phyloP scores from a whole-genome alignment of 1,284 basidiomycete genomes.

The Ustilago vetiveriae region DNA sequence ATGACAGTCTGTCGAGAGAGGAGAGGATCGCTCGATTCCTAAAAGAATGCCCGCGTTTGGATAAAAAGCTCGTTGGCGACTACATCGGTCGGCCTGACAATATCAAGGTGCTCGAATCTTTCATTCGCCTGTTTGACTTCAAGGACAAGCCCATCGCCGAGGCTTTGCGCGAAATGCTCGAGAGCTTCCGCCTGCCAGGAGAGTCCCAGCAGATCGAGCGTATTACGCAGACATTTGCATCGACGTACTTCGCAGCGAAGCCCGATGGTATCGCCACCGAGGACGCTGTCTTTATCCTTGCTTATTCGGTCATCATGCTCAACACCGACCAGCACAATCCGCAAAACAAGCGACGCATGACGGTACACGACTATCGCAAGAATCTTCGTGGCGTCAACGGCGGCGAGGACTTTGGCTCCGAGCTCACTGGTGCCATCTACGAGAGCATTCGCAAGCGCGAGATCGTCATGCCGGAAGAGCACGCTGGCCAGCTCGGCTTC shows the following conservation, averaged over 20 bases:
- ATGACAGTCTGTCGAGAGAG: slow-evolving; percentile 51
- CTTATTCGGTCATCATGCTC: slow-evolving; percentile 97
- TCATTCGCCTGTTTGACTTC: slow-evolving; percentile 90
- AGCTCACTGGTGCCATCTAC: slow-evolving; percentile 88
- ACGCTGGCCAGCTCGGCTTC: slow-evolving; percentile 94
- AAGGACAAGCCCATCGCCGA: slow-evolving; percentile 90
- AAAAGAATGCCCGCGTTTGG: slow-evolving; percentile 83
- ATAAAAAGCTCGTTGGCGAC: slow-evolving; percentile 94
- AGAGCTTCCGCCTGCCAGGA: slow-evolving; percentile 92
- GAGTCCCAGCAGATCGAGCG: slow-evolving; percentile 93
- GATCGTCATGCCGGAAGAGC: slow-evolving; percentile 98
- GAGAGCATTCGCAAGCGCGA: slow-evolving; percentile 93
- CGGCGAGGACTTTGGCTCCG: slow-evolving; percentile 81
- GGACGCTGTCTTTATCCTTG: slow-evolving; percentile 92
- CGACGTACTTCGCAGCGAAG: slow-evolving; percentile 83
- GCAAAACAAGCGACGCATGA: slow-evolving; percentile 98
- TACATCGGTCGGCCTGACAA: slow-evolving; percentile 91
- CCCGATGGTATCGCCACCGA: slow-evolving; percentile 91
- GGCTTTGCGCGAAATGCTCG: slow-evolving; percentile 91
- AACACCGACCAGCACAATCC: slow-evolving; percentile 98
- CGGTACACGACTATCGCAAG: slow-evolving; percentile 89
- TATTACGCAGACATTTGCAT: slow-evolving; percentile 94
- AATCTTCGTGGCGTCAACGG: slow-evolving; percentile 95
- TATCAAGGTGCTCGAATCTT: slow-evolving; percentile 83
- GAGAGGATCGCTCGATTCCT: slow-evolving; percentile 77